Base-by-base conservation (phyloP, 2,329 filamentous ascomycete species). In the Zopfia rhizophila region DNA sequence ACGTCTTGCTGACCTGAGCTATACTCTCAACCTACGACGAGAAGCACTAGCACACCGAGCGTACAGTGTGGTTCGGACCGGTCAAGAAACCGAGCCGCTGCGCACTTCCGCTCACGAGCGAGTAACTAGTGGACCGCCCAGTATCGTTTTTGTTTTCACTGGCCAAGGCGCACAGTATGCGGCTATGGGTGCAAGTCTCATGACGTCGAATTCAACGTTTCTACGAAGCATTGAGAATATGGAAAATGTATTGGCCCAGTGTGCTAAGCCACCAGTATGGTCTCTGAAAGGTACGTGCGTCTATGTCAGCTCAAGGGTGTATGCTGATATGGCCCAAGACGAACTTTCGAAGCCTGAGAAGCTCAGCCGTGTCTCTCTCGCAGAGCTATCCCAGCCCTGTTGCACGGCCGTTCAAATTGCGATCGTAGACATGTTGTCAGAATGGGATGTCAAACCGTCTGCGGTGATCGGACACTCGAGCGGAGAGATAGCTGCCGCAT, bases 401-500 rank as follows among this genome's bases (percentile, higher is more conserved):
- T 62, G 60, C 31, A 62, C 60, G 7, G 61, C 57, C 1, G 27
- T 66, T 0, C 63, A 66, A 32, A 41, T 65, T 4, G 57, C 40
- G 0, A 14, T 65, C 3, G 52, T 61, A 0, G 51, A 62, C 16
- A 25, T 35, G 10, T 53, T 31, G 16, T 21, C 3, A 8, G 30
- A n/a, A 1, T 53, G 47, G 14, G 48, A 48, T 1, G 36, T 66
- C 11, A 12, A 30, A 3, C 55, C 61, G 1, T 16, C 27, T n/a
- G 45, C 53, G 2, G 62, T 66, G 1, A 48, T 59, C 16, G 74
- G 74, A 3, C 74, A 77, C 38, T 74, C 70, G 0, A 64, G 72
- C 10, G 73, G 74, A 4, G 74, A 77, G 45, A 72, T 75, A 7
- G 73, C 69, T 0, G 74, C 73, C 0, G 60, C 69, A 3, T 74